Evolutionary conservation across 2,329 filamentous ascomycete species (phyloP), one percentile per base, ranked within the genome.

Genomic region (Grosmannia serpens): DNA sequence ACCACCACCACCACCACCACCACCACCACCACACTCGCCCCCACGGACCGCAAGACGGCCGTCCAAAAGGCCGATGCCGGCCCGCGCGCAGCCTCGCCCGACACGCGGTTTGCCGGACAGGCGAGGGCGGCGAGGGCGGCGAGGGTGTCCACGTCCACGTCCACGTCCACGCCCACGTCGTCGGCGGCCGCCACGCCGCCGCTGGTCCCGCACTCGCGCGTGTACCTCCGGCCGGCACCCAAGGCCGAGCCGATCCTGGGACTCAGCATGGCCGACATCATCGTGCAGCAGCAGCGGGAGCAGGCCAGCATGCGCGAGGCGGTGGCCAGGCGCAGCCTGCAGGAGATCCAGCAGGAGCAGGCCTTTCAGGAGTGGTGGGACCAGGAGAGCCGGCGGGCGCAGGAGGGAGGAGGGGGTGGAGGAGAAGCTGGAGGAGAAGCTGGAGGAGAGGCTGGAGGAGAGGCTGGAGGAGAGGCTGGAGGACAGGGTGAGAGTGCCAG

Each of bases 281-380:
- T 97, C 17, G 85, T 85, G 9, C 85, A 95, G 67, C 91, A 99
- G 71, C 84, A 87, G 69, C 83, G 83, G 10, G 91, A 96, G 69
- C 94, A 95, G 67, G 84, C 90, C 59, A 81, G 83, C 22, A 85
- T 95, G 61, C 86, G 84, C 57, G 91, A 96, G 68, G 89, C 91
- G 1, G 85, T 85, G 13, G 89, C 91, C 2, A 96, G 95, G 73
- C 82, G 92, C 58, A 94, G 89, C 62, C 74, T 99, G 33, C 86
- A 95, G 67, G 94, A 97, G 62, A 99, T 99, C 60, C 94, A 99
- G 70, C 85, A 94, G 64, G 94, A 99, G 71, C 94, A 99, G 68
- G 90, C 90, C 56, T 99, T 99, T 69, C 89, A 96, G 69, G 86
- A 95, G 69, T 96, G 91, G 91, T 96, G 91, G 91, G 89, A 95